These are phyloP conservation scores for Ceratocystiopsis minuta DNA, from an alignment of 2,329 filamentous ascomycete genomes.

Conservation along the genomic window DNA sequence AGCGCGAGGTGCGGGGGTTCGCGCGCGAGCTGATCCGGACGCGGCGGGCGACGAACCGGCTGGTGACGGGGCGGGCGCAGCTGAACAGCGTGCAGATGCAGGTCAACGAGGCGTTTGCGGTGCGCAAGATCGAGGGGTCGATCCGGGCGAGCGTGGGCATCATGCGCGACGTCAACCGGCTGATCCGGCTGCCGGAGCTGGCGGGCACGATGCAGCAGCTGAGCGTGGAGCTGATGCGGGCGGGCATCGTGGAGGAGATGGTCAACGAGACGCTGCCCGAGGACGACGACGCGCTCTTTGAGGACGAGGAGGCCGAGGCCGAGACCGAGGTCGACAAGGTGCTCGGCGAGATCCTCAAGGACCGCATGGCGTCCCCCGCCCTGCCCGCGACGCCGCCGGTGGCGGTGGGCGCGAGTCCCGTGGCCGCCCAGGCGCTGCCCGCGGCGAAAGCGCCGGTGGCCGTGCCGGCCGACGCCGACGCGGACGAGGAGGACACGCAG, in stretches of 20 bases:
- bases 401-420: conserved; percentile 22
- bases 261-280: conserved; percentile 71
- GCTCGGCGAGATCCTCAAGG: conserved; percentile 75
- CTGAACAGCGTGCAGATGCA: conserved; percentile 91
- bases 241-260: conserved; percentile 97
- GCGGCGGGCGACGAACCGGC: conserved; percentile 54
- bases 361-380: conserved; percentile 45
- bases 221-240: conserved; percentile 74
- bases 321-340: conserved; percentile 82
- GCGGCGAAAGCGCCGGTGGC: conserved; percentile 22
- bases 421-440: conserved; percentile 19
- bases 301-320: conserved; percentile 58
- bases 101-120: conserved; percentile 87
- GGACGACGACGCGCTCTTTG: conserved; percentile 44
- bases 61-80: conserved; percentile 80
- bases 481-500: conserved; percentile 74
- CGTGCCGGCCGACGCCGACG: conserved; percentile 37
- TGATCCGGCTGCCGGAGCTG: conserved; percentile 72
- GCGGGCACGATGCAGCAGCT: conserved; percentile 80
- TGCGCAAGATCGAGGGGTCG: conserved; percentile 88
- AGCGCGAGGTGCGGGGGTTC: conserved; percentile 69
- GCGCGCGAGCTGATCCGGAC: conserved; percentile 73
- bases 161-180: conserved; percentile 88
- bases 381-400: conserved; percentile 32
- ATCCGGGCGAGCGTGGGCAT: conserved; percentile 75